A percentile compares a stretch with the other conserved stretches of the same genome.
These are phyloP conservation scores for Combretum micranthum DNA, from an alignment of 345 rosid genomes.

Conservation along the genomic window DNA sequence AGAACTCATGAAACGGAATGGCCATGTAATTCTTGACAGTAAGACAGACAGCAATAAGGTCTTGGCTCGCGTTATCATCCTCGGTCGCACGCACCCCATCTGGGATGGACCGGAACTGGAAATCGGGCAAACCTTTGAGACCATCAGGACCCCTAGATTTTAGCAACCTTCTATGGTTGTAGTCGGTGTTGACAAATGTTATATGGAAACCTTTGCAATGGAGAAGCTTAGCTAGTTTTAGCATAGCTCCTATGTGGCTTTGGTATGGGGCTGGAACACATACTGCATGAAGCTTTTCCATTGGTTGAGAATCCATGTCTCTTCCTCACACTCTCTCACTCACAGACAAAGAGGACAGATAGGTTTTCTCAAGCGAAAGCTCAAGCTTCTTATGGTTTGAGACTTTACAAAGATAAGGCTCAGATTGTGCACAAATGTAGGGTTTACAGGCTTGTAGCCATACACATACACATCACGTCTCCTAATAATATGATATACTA, in stretches of 20 bases:
- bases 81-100: slow-evolving; percentile 3
- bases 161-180: slow-evolving; percentile 9
- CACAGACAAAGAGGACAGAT: background rate
- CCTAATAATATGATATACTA: too few species aligned
- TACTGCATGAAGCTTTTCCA: slow-evolving; percentile 7
- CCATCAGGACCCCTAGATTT: slow-evolving; percentile 1
- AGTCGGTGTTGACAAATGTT: slow-evolving; percentile 8
- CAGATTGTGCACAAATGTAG: too few species aligned
- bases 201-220: slow-evolving; percentile 6
- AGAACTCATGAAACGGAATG: slow-evolving; percentile 3
- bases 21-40: slow-evolving; percentile 5
- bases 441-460: too few species aligned
- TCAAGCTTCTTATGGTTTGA: too few species aligned
- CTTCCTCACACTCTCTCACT: background rate
- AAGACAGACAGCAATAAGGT: background rate
- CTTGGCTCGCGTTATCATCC: background rate
- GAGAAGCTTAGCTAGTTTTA: slow-evolving; percentile 9
- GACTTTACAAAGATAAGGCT: too few species aligned
- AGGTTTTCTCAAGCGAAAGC: too few species aligned
- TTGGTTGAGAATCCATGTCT: background rate
- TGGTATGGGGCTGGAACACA: slow-evolving; percentile 11
- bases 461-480: too few species aligned
- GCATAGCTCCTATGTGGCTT: slow-evolving; percentile 11
- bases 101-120: slow-evolving; percentile 7
- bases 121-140: slow-evolving; percentile 4